Evolutionary conservation across 441 rosid species (phyloP), one percentile per base, ranked within the genome.

Genomic region (Erodium moschatum): DNA sequence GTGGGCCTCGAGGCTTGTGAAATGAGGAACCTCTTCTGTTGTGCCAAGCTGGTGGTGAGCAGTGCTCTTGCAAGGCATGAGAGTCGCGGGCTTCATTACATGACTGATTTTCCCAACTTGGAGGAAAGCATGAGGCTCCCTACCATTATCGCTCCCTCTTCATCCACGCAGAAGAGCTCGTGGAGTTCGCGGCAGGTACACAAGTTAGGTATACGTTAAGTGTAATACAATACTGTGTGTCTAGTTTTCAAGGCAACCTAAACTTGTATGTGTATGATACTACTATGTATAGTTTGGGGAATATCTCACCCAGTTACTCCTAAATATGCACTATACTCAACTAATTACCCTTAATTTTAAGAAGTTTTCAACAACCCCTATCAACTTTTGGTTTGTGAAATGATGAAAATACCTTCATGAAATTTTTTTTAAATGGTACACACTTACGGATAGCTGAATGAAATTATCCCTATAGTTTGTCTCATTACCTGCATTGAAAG

Each of bases 1-100:
- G 98, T 91, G 4, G 90, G 83, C 9, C 89, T 84, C 0, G 97
- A 91, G 84, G 96, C 93, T 65, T 91, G 97, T 69, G 97, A 94
- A 82, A 84, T 89, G 96, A 88, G 97, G 78, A 94, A 91, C 84
- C 87, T 94, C 71, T 85, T 94, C 66, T 91, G 97, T 46, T 89
- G 97, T 12, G 92, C 97, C 63, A 93, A 93, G 88, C 82, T 94
- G 76, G 97, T 94, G 13, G 86, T 87, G 66, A 89, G 89, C 87
- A 94, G 98, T 13, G 97, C 97, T 0, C 83, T 89, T 21, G 80
- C 97, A 0, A 86, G 98, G 80, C 97, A 88, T 1, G 98, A 94
- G 72, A 94, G 97, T 81, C 96, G 97, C 0, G 98, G 97, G 18
- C 93, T 91, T 70, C 97, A 94, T 84, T 94, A 91, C 82, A 94